A percentile compares a stretch with the other conserved stretches of the same genome.
Evolutionary conservation across 140 eudicot species (phyloP).

Genomic region (Stevia rebaudiana): DNA sequence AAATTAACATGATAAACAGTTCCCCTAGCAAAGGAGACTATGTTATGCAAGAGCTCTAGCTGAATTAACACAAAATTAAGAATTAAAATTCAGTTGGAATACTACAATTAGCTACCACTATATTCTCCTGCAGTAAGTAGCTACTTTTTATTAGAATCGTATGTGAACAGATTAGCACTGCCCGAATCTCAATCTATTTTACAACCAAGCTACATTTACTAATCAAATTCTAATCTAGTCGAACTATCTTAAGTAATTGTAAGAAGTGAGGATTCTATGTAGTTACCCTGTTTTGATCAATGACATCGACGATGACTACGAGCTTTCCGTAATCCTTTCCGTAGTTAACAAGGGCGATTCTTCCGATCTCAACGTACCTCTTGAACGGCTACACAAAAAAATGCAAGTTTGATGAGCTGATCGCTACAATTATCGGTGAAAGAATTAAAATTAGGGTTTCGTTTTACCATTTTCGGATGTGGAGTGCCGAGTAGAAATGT

Average conservation of each 20-base stretch:
- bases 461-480: slow-evolving; percentile 34
- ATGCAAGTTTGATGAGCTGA: background rate
- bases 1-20: no score
- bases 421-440: background rate
- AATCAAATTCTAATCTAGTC: background rate
- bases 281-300: slow-evolving; percentile 62
- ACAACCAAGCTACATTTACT: background rate
- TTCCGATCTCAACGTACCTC: slow-evolving; percentile 81
- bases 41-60: background rate
- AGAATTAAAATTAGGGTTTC: background rate
- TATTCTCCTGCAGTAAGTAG: background rate
- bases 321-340: slow-evolving; percentile 72
- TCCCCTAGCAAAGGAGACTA: no score
- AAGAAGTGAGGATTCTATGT: background rate
- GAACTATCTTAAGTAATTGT: background rate
- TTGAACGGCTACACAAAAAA: slow-evolving; percentile 60
- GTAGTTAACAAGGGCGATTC: slow-evolving; percentile 73
- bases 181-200: background rate
- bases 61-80: background rate
- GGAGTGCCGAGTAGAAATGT: slow-evolving; percentile 12
- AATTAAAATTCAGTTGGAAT: background rate
- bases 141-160: background rate
- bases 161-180: background rate
- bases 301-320: slow-evolving; percentile 75
- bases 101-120: background rate